Conservation (phyloP, 495 filamentous ascomycete genomes). For the Neurospora tetraspora region DNA sequence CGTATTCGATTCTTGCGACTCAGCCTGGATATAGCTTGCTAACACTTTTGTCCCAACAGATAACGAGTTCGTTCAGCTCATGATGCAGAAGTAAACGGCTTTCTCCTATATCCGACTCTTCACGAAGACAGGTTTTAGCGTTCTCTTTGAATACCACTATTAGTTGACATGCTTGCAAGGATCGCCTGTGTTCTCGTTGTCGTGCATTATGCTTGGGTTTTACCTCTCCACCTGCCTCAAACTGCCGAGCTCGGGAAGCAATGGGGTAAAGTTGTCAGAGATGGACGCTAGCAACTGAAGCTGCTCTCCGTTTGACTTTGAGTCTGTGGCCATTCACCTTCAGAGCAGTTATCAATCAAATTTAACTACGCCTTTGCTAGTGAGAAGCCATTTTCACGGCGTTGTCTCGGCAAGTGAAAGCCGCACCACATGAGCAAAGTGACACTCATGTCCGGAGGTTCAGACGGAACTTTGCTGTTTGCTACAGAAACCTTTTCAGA, state of each 20-base stretch:
- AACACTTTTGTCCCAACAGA: conserved; percentile 44
- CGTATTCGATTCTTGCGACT: conserved; percentile 7
- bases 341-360: neutral
- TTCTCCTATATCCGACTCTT: neutral
- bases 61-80: conserved; percentile 99
- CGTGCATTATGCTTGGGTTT: neutral
- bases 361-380: neutral
- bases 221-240: neutral
- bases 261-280: neutral
- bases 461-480: neutral
- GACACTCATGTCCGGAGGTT: neutral
- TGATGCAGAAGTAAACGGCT: conserved; percentile 93
- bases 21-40: conserved; percentile 15
- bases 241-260: neutral
- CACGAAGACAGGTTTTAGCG: neutral
- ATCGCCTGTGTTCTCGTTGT: neutral
- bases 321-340: neutral
- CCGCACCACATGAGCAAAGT: neutral
- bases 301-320: neutral
- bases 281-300: neutral
- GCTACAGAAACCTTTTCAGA: neutral
- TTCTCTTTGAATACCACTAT: neutral
- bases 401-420: neutral
- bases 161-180: neutral
- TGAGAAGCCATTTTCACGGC: neutral